Evolutionary conservation across 768 basidiomycete species (phyloP).

Genomic region (Lactarius trivialis): DNA sequence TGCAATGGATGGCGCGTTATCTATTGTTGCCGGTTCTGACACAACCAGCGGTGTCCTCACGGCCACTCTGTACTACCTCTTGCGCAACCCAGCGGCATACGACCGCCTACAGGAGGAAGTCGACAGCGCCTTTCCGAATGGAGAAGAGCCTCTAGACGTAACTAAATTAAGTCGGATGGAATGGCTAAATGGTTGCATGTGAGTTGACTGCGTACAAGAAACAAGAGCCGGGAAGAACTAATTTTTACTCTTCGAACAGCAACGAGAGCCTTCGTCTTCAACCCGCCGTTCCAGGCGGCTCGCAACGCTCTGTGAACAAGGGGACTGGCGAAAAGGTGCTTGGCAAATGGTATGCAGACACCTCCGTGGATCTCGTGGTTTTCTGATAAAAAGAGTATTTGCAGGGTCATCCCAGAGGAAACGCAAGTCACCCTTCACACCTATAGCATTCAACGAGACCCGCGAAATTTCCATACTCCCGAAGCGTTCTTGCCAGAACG

Average conservation of each 20-base stretch:
- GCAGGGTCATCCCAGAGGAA: neutral
- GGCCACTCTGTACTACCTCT: slow-evolving; percentile 31
- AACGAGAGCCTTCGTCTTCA: slow-evolving; percentile 6
- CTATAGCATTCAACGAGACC: slow-evolving; percentile 4
- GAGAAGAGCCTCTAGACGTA: slow-evolving; percentile 3
- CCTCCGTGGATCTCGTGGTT: neutral
- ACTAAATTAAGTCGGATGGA: neutral
- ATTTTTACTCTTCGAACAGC: neutral
- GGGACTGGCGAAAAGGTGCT: neutral
- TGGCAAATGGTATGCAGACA: neutral
- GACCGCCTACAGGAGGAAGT: neutral
- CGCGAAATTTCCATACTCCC: neutral
- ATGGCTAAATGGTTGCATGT: slow-evolving; percentile 14
- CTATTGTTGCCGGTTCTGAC: slow-evolving; percentile 38
- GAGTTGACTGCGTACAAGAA: neutral
- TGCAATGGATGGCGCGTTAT: slow-evolving; percentile 32
- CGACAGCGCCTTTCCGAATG: neutral
- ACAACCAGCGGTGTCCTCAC: slow-evolving; percentile 34
- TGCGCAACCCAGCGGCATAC: slow-evolving; percentile 28
- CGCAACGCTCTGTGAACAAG: neutral
- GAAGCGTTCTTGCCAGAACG: slow-evolving; percentile 1
- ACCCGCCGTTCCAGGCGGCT: slow-evolving; percentile 2
- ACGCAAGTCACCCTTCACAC: slow-evolving; percentile 3
- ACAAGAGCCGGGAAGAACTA: neutral
- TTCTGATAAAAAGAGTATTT: too few relatives aligned